A percentile compares a stretch with the other conserved stretches of the same genome.
Conservation (phyloP, 148 eudicot genomes). For the Chenopodium formosanum region DNA sequence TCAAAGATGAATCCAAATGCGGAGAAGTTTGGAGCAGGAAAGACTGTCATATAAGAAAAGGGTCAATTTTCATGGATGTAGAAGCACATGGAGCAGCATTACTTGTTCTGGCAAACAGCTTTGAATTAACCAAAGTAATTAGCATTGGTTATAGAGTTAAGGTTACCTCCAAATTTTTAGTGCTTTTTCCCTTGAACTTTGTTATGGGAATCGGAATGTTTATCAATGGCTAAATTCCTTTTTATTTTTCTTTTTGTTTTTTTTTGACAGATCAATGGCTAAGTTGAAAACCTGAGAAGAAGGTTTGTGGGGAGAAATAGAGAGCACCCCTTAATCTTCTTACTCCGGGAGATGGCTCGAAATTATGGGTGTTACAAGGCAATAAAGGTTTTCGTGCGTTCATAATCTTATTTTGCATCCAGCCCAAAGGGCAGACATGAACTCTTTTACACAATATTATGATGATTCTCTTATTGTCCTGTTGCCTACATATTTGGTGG, state of each 20-base stretch:
- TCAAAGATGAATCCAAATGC: constrained; percentile 39
- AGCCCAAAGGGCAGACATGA: too few species aligned
- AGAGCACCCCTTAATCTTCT: not conserved
- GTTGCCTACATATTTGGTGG: not conserved
- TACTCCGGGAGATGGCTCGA: not conserved
- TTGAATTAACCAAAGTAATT: not conserved
- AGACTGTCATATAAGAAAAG: constrained; percentile 34
- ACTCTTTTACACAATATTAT: too few species aligned
- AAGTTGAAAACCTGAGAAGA: not conserved
- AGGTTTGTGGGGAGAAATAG: not conserved
- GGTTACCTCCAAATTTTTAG: not conserved
- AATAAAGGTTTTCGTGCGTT: not conserved
- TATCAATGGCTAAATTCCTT: not conserved
- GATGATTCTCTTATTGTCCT: not conserved
- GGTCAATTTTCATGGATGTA: constrained; percentile 48
- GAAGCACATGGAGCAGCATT: constrained; percentile 69
- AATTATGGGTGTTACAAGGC: too few species aligned
- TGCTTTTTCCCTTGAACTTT: not conserved
- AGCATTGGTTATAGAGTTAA: not conserved
- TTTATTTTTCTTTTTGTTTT: too few species aligned
- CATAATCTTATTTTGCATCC: not conserved
- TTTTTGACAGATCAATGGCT: too few species aligned
- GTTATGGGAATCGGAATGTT: not conserved
- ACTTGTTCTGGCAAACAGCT: constrained; percentile 36
- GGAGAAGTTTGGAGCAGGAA: constrained; percentile 71